Conservation (phyloP, 2,329 filamentous ascomycete species). For the Aspergillus glaucus region DNA sequence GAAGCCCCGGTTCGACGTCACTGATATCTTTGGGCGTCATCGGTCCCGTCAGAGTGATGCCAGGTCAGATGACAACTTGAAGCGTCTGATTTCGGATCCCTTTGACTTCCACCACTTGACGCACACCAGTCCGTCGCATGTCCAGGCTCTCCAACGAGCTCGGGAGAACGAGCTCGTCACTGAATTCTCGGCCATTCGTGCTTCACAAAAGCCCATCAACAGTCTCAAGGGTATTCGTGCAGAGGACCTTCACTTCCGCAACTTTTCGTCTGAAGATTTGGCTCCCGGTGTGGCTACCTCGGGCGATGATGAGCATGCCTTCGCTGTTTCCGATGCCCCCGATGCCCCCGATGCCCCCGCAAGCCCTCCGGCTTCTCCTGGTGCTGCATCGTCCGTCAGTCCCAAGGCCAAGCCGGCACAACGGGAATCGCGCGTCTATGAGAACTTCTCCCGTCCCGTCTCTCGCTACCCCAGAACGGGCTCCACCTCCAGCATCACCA, state of each 20-base stretch:
- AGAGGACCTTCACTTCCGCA: constrained; percentile 39
- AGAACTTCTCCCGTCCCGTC: constrained; percentile 52
- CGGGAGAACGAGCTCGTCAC: constrained; percentile 47
- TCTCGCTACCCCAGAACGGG: constrained; percentile 36
- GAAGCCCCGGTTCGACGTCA: constrained; percentile 26
- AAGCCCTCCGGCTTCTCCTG: constrained; percentile 28
- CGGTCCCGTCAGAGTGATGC: constrained; percentile 25
- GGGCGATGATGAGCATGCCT: constrained; percentile 14
- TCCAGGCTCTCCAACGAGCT: constrained; percentile 47
- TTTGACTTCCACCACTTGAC: constrained; percentile 61
- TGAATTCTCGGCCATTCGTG: constrained; percentile 49
- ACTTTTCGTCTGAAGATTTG: constrained; percentile 28
- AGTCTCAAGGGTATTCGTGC: constrained; percentile 49
- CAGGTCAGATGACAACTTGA: constrained; percentile 40
- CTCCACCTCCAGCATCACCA: constrained; percentile 21
- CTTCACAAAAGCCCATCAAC: constrained; percentile 45
- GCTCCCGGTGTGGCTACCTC: constrained; percentile 16
- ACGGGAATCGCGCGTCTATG: constrained; percentile 36
- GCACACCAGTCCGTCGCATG: constrained; percentile 52
- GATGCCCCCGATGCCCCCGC: constrained; percentile 4
- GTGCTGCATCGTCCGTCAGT: constrained; percentile 18
- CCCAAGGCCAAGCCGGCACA: constrained; percentile 18
- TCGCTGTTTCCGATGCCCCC: neutral
- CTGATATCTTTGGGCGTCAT: constrained; percentile 28
- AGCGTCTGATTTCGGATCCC: constrained; percentile 53